Base-by-base conservation (phyloP, 2,329 filamentous ascomycete species). In the Cladosporium sp. region DNA sequence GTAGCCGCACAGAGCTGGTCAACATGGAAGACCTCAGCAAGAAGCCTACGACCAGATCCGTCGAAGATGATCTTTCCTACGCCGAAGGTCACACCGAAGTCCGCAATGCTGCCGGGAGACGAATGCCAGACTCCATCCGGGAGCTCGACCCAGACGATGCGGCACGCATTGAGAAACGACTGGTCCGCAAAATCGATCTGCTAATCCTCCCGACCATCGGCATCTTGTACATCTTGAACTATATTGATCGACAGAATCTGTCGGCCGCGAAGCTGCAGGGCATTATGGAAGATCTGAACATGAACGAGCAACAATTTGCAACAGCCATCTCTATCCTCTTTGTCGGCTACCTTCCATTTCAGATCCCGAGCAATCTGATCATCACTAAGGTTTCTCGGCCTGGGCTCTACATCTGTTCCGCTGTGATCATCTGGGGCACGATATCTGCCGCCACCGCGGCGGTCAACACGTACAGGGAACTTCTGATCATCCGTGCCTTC, bases 181-280 rank as follows among this genome's bases (percentile, higher is more conserved):
- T 90, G 59, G 78, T 83, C 64, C 79, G 82, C 58, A 89, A 89
- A 70, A 81, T 89, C 50, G 86, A 90, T 64, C 61, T 76, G n/a
- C 78, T 84, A 43, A 54, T 89, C 68, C 72, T 88, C 53, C 84
- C 84, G 0, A 82, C 82, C 70, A 73, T 89, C 54, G 80, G 88
- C 42, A 65, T 88, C 56, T 14, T 58, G 22, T 58, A 58, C 49
- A 54, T 58, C 32, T 38, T 58, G 5, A 58, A 58, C 48, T 58
- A 54, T 41, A 40, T 58, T 9, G 54, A 56, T 43, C 49, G 56
- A 13, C 56, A 58, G 14, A 53, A 53, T 16, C 45, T 58, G 32
- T 44, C 49, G 19, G 43, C 49, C 1, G 49, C 63, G 9, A 54
- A 61, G 41, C 53, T 65, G 4, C 46, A 49, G 38, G 46, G 46